Evolutionary conservation across 441 rosid species (phyloP).

Genomic region (Populus hybrid): DNA sequence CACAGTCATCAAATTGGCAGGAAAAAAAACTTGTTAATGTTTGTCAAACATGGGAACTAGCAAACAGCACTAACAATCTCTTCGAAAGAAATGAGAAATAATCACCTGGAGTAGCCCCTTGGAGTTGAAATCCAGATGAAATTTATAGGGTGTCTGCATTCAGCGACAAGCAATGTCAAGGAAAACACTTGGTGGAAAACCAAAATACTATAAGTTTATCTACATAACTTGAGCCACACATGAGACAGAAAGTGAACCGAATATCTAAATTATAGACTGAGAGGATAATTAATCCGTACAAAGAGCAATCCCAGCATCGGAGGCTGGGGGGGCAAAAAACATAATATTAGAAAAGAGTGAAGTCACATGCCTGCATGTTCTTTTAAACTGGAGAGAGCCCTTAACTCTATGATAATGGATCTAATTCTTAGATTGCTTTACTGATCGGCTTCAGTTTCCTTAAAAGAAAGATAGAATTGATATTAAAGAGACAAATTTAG

Average conservation of each 20-base stretch:
- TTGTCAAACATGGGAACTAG: not conserved
- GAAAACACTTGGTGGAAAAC: not conserved
- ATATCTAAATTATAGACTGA: not conserved
- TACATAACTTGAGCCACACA: not conserved
- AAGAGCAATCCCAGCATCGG: not conserved
- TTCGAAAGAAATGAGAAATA: not conserved
- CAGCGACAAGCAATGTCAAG: not conserved
- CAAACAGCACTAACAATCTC: not conserved
- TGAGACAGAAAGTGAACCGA: not conserved
- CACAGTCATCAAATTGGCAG: constrained; percentile 6
- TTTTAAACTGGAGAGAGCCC: not conserved
- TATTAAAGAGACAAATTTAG: no score
- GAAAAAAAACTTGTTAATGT: not conserved
- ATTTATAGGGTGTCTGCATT: constrained; percentile 11
- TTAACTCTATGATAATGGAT: not conserved
- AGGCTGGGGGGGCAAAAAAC: not conserved
- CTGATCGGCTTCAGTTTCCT: not conserved
- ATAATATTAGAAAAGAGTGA: not conserved
- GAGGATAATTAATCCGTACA: not conserved
- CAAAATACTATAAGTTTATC: not conserved
- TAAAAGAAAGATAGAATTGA: not conserved
- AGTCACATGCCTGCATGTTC: no score
- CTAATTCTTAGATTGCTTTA: not conserved
- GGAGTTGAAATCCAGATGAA: not conserved
- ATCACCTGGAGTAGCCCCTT: constrained; percentile 5